Evolutionary conservation across 2,329 filamentous ascomycete species (phyloP), one percentile per base, ranked within the genome.

Genomic region (Arthrobotrys pseudoclavata): DNA sequence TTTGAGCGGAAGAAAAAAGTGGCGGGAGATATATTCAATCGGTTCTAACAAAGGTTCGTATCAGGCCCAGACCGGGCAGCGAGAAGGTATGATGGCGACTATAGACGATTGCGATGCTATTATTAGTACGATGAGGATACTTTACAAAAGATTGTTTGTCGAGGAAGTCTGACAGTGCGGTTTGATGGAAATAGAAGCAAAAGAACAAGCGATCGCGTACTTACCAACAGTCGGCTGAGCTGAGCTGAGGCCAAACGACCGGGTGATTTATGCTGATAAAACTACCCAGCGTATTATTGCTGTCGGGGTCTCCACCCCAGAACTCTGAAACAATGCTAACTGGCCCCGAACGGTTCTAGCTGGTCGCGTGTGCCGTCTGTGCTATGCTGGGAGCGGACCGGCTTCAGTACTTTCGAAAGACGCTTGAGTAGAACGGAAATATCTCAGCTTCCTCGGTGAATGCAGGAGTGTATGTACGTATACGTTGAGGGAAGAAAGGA

Each of bases 51-150:
- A 55, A 15, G 22, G 24, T 75, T 62, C 53, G 70, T 52, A 63
- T 71, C 57, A 47, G 31, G 67, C 74, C 74, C 74, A 67, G 47
- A 42, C 26, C 53, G 67, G 67, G 74, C 74, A 63, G 48, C 22
- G 57, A 47, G 15, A 55, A 47, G 37, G 29, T 45, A 52, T 20
- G 45, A 55, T 55, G 31, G 6, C 31, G 34, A 47, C 68, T 71
- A 63, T 20, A 22, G 40, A 69, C 45, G 45, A 45, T 29, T 13
- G 13, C 12, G 47, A 24, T 22, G 76, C 83, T 80, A 85, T 86
- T 80, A 85, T 86, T 80, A 67, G 64, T 67, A 72, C 53, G 45
- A 60, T 66, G 20, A 29, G 12, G 31, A 29, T 22, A n/a, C 22
- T 55, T 64, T 57, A 47, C 47, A 62, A 60, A 40, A 24, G 40